Base-by-base conservation (phyloP, 768 basidiomycete species). In the Termitomyces sp. region DNA sequence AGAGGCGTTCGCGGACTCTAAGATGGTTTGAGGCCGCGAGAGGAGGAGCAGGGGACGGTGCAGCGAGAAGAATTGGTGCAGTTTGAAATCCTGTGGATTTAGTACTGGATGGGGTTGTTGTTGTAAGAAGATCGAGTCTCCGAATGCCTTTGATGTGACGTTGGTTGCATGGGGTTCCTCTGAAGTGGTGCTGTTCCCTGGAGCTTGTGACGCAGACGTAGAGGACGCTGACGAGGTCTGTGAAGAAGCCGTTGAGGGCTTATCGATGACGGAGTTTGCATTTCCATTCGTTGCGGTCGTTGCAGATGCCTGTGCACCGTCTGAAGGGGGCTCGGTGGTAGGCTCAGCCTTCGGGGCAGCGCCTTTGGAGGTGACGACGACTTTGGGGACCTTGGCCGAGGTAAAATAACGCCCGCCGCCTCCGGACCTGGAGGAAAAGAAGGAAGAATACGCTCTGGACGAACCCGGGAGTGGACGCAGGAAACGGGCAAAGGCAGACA, bases 11-110 rank as follows among this genome's bases (percentile, higher is more conserved):
- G 70, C 62, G 14, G 72, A 63, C 12, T 71, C 64, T 56, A 91
- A 75, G 56, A 84, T 72, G 9, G 82, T 74, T 0, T 83, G 63
- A 0, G 90, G 84, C 59, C 86, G 81, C 29, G 80, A 73, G 42
- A 92, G 77, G 37, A 89, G 81, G 21, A 92, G 81, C 2, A 93
- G 77, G 1, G 91, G 91, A 12, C 91, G 82, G 64, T 93, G 86
- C 32, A 91, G 75, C 3, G 91, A 83, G 73, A 94, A 93, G 72
- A 94, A 93, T 53, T 89, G 87, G 67, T 92, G 90, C 11, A 92
- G 79, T 65, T 85, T 88, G 71, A 89, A 85, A 62, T 89, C 89
- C 60, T 85, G 83, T 11, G 86, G 67, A 53, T 78, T 82, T 54
- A 92, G 64, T 25, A 79, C 62, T 1, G 85, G 86, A 61, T 90